Evolutionary conservation across 371 early-diverging fungal species (phyloP).

Genomic region (Mortierella polycephala): DNA sequence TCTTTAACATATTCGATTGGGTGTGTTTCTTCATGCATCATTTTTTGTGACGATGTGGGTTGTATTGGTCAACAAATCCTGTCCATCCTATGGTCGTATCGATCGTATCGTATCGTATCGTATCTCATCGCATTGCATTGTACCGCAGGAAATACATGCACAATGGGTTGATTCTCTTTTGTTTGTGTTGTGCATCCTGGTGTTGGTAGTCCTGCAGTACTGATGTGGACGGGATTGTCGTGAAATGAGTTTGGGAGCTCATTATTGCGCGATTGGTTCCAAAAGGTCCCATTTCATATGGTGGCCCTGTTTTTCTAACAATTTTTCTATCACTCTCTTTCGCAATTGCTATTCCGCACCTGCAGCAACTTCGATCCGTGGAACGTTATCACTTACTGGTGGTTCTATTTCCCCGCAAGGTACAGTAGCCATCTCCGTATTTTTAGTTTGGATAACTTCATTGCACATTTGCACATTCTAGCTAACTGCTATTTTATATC

Average conservation of each 20-base stretch:
- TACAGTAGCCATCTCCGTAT: slow-evolving; percentile 4
- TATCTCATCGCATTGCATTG: no score
- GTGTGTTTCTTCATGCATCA: no score
- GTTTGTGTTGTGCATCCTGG: no score
- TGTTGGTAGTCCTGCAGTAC: no score
- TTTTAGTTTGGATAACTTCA: background rate
- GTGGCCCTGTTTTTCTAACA: background rate
- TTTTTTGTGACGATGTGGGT: background rate
- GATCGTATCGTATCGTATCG: no score
- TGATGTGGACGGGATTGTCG: background rate
- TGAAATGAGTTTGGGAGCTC: background rate
- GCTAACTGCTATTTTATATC: background rate
- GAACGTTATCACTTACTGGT: slow-evolving; percentile 20
- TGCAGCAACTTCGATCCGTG: slow-evolving; percentile 29
- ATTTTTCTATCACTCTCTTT: background rate
- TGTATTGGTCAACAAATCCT: no score
- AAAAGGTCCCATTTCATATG: no score
- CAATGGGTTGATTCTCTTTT: no score
- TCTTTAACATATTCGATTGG: no score
- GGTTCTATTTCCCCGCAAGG: slow-evolving; percentile 52
- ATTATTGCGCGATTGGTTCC: background rate
- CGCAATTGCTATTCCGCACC: background rate
- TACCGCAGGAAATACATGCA: no score
- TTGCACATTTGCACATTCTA: background rate
- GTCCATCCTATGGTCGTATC: no score